Conservation (phyloP, 345 rosid species). For the Orychophragmus violaceus region DNA sequence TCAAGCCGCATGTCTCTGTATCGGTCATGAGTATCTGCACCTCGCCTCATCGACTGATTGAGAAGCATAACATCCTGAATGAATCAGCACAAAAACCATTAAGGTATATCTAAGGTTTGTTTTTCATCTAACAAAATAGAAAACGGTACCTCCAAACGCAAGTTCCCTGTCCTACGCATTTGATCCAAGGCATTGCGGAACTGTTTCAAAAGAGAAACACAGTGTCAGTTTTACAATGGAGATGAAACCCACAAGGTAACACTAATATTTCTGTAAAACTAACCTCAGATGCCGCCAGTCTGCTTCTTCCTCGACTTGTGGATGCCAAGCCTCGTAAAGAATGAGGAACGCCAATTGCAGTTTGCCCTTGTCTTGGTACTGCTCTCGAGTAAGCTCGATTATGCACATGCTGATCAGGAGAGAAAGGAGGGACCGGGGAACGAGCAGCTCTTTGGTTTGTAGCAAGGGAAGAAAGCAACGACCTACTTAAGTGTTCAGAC, state of each 20-base stretch:
- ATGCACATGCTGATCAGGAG: constrained; percentile 38
- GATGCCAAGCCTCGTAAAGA: constrained; percentile 52
- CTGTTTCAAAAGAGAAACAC: constrained; percentile 35
- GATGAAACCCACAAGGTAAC: background rate
- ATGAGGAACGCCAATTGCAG: constrained; percentile 45
- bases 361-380: constrained; percentile 53
- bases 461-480: constrained; percentile 49
- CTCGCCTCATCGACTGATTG: constrained; percentile 66
- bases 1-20: constrained; percentile 95
- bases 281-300: constrained; percentile 71
- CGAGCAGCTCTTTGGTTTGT: constrained; percentile 42
- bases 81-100: background rate
- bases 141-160: constrained; percentile 63
- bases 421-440: constrained; percentile 30
- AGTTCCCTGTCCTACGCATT: constrained; percentile 73
- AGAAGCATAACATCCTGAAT: constrained; percentile 80
- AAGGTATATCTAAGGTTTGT: background rate
- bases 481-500: constrained; percentile 64
- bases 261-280: constrained; percentile 24
- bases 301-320: constrained; percentile 65
- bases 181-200: constrained; percentile 73
- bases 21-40: constrained; percentile 60
- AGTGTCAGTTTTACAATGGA: constrained; percentile 18
- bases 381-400: constrained; percentile 45
- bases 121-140: background rate